A percentile compares a stretch with the other conserved stretches of the same genome.
phyloP scores from a whole-genome alignment of 495 filamentous ascomycete genomes.

The Penicillium malachiteum region DNA sequence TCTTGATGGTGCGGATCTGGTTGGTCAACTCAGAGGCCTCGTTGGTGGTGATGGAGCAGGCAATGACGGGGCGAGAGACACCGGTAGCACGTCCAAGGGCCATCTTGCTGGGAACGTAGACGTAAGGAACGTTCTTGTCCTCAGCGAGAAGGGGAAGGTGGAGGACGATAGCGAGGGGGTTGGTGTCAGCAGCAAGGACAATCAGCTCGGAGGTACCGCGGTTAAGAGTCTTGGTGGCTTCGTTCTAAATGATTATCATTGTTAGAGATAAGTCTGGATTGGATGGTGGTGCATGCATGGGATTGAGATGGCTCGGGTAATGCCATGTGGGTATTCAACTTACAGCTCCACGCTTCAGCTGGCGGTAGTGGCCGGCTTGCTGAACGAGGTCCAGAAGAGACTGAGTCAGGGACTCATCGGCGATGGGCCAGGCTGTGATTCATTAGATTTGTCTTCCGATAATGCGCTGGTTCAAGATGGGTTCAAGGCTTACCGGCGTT shows the following conservation, averaged over 20 bases:
- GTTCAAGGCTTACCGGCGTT: conserved; percentile 28
- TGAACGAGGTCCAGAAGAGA: conserved; percentile 83
- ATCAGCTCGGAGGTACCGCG: conserved; percentile 86
- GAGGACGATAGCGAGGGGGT: conserved; percentile 84
- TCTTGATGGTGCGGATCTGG: conserved; percentile 83
- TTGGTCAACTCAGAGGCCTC: conserved; percentile 83
- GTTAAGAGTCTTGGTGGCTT: conserved; percentile 83
- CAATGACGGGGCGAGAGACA: conserved; percentile 84
- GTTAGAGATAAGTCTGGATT: neutral
- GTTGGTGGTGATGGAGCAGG: conserved; percentile 75
- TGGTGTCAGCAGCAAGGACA: conserved; percentile 83
- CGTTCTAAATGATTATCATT: neutral
- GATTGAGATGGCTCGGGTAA: neutral
- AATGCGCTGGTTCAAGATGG: neutral
- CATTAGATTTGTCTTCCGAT: conserved; percentile 13
- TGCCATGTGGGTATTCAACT: neutral
- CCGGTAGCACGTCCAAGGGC: conserved; percentile 74
- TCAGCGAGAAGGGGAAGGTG: conserved; percentile 87
- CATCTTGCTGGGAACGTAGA: conserved; percentile 62
- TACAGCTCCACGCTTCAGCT: conserved; percentile 73
- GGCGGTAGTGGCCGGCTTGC: conserved; percentile 72
- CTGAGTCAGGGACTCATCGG: conserved; percentile 78
- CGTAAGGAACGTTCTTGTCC: conserved; percentile 76
- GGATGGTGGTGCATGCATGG: neutral
- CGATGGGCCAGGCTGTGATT: conserved; percentile 78